phyloP scores from a whole-genome alignment of 495 filamentous ascomycete genomes.

The Annulohypoxylon moriforme region DNA sequence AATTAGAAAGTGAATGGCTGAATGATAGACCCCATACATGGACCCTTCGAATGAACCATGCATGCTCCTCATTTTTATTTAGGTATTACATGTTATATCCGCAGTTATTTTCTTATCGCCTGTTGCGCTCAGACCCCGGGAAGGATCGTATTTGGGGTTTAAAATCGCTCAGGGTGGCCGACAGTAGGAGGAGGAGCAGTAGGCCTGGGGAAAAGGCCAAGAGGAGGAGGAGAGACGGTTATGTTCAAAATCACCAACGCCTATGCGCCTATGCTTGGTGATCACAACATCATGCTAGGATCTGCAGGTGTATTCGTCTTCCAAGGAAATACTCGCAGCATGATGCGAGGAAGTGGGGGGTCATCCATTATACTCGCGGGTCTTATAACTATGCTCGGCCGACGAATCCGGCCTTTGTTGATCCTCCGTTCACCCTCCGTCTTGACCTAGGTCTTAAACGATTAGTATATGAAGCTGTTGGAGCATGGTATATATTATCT shows the following conservation, averaged over 20 bases:
- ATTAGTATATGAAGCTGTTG: slow-evolving; percentile 7
- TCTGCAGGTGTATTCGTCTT: slow-evolving; percentile 32
- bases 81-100: background rate
- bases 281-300: slow-evolving; percentile 38
- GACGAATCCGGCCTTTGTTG: slow-evolving; percentile 21
- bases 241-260: slow-evolving; percentile 17
- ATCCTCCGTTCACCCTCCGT: slow-evolving; percentile 5
- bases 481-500: background rate
- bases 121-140: slow-evolving; percentile 4
- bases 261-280: slow-evolving; percentile 17
- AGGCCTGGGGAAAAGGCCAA: background rate
- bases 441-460: background rate
- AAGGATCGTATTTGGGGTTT: background rate
- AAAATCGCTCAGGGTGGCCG: slow-evolving; percentile 2
- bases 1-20: background rate
- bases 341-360: slow-evolving; percentile 34
- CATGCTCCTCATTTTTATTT: background rate
- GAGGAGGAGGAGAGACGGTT: slow-evolving; percentile 6
- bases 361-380: slow-evolving; percentile 6
- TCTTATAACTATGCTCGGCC: slow-evolving; percentile 31
- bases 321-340: slow-evolving; percentile 35
- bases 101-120: background rate
- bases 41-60: background rate
- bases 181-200: background rate
- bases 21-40: background rate